phyloP scores from a whole-genome alignment of 108 stramenopile species.

The Cyclotella cryptica region DNA sequence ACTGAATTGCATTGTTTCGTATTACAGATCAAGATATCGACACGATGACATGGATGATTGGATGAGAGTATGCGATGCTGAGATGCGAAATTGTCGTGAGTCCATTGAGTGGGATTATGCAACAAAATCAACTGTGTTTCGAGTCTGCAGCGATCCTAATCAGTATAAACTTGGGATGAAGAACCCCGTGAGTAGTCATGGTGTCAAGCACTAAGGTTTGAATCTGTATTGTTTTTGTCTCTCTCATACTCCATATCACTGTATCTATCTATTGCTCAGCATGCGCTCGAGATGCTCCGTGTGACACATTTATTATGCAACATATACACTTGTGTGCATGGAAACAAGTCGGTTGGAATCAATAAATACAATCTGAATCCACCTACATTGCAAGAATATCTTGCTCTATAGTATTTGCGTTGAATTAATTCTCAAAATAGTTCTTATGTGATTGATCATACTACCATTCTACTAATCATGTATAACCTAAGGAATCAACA shows the following conservation, averaged over 20 bases:
- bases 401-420: neutral
- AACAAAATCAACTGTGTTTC: neutral
- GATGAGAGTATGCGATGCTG: slow-evolving; percentile 10
- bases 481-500: no score
- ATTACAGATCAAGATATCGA: neutral
- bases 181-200: neutral
- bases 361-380: neutral
- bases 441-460: neutral
- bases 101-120: slow-evolving; percentile 8
- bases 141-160: neutral
- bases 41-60: slow-evolving; percentile 1
- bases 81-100: neutral
- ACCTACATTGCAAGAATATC: neutral
- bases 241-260: no score
- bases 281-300: slow-evolving; percentile 7
- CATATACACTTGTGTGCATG: slow-evolving; percentile 3
- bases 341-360: neutral
- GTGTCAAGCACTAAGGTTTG: neutral
- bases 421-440: neutral
- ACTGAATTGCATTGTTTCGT: neutral
- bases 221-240: neutral
- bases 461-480: no score
- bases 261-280: no score
- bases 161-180: slow-evolving; percentile 10
- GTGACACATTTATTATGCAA: slow-evolving; percentile 6